These are phyloP conservation scores for Fusarium nurragi DNA, from an alignment of 2,329 filamentous ascomycete genomes.

Conservation along the genomic window DNA sequence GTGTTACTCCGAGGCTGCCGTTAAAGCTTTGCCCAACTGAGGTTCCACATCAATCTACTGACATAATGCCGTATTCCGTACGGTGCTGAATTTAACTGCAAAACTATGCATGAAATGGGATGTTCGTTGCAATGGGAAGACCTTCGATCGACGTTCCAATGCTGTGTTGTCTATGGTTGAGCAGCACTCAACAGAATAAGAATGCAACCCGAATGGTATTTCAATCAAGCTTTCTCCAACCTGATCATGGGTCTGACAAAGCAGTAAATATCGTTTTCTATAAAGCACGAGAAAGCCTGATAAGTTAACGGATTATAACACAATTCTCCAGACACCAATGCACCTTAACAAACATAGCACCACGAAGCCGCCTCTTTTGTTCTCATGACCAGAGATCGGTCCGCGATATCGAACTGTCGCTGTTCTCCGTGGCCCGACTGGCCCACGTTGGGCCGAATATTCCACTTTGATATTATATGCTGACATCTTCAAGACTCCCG, in stretches of 20 bases:
- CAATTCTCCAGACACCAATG: constrained; percentile 41
- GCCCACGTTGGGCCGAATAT: not conserved
- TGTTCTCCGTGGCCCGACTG: not conserved
- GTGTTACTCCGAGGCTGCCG: constrained; percentile 23
- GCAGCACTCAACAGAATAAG: not conserved
- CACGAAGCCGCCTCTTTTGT: constrained; percentile 7
- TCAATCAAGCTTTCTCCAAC: not conserved
- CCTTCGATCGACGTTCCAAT: not conserved
- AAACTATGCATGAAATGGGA: not conserved
- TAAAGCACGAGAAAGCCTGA: constrained; percentile 28
- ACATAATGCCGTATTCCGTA: too few species aligned
- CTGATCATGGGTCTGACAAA: not conserved
- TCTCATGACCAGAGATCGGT: not conserved
- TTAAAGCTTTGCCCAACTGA: constrained; percentile 6
- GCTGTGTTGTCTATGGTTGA: not conserved
- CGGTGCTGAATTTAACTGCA: too few species aligned
- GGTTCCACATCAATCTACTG: not conserved
- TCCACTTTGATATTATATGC: not conserved
- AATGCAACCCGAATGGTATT: not conserved
- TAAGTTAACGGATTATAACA: constrained; percentile 32
- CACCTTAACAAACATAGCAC: constrained; percentile 38
- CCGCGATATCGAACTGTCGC: not conserved
- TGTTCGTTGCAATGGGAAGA: not conserved
- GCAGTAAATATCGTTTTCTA: constrained; percentile 22
- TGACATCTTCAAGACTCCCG: not conserved